Conservation (phyloP, 2,329 filamentous ascomycete genomes). For the Fusarium oligoseptatum region DNA sequence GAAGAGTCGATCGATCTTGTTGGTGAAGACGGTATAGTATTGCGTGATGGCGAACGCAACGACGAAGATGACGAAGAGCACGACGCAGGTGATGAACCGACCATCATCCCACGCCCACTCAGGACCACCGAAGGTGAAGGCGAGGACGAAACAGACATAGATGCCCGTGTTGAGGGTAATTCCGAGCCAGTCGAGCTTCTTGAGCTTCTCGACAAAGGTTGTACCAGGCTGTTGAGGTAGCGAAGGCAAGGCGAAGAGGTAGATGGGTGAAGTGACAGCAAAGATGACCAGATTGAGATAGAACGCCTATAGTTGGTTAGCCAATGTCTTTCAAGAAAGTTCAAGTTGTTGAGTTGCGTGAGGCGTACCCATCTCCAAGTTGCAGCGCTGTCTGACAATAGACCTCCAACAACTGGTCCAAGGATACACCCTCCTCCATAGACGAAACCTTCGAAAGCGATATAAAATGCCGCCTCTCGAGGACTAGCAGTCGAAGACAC, state of each 20-base stretch:
- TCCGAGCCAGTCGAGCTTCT: conserved; percentile 61
- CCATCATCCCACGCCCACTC: conserved; percentile 61
- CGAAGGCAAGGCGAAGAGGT: conserved; percentile 47
- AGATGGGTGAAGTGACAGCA: conserved; percentile 48
- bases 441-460: conserved; percentile 41
- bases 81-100: conserved; percentile 59
- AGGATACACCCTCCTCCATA: conserved; percentile 59
- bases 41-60: conserved; percentile 52
- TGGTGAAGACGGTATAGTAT: conserved; percentile 53
- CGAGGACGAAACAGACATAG: conserved; percentile 58
- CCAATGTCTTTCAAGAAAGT: neutral
- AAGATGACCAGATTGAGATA: conserved; percentile 68
- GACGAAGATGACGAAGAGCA: conserved; percentile 55
- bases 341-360: neutral
- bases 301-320: conserved; percentile 54
- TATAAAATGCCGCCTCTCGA: conserved; percentile 46
- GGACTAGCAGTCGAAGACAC: conserved; percentile 22
- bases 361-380: conserved; percentile 55
- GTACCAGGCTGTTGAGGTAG: conserved; percentile 40
- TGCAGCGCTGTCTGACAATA: conserved; percentile 48
- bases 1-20: conserved; percentile 48
- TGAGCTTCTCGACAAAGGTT: conserved; percentile 46
- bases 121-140: conserved; percentile 62
- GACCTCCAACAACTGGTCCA: neutral
- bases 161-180: conserved; percentile 56